Evolutionary conservation across 305 asterid genomes (phyloP), one percentile per base, ranked within the genome.

Genomic region (Stenogyne calaminthoides): DNA sequence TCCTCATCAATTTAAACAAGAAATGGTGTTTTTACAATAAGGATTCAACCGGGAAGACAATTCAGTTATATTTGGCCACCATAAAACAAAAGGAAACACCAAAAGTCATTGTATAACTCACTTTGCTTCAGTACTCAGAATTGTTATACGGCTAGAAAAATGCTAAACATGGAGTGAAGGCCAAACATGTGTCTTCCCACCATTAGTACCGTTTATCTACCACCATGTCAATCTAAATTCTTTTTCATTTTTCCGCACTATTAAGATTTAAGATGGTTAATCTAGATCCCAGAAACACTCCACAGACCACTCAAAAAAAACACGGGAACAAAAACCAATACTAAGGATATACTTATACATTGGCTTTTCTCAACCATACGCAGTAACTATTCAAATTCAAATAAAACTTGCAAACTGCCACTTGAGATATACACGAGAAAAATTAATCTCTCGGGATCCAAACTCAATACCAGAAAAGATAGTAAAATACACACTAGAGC

Each of bases 1-100:
- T 57, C 40, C 69, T 12, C 14, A 27, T 63, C 44, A 52, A 42
- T 52, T 51, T 37, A 52, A 52, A 51, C 71, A 63, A 40, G 12
- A 71, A 44, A 29, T 18, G 22, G 11, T 32, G 16, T 71, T 32
- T 10, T 63, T 52, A 36, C 18, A 18, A 40, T 52, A 9, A 15
- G 10, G 15, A 52, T 22, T 49, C 40, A 18, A 34, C 11, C 4
- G 12, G 22, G 51, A 74, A 32, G 16, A 37, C 47, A 37, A 18
- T 18, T 37, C 12, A 7, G 63, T 40, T 22, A 39, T 58, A 37
- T 39, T 16, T 37, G 12, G 65, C 46, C 59, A 49, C 44, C 32
- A 7, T 1, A 59, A 57, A 44, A 14, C 15, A 47, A 15, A 44
- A 25, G 9, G 19, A 25, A 40, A 2, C 29, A 6, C n/a, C 6